These are phyloP conservation scores for Acacia concinna DNA, from an alignment of 331 rosid genomes.

Conservation along the genomic window DNA sequence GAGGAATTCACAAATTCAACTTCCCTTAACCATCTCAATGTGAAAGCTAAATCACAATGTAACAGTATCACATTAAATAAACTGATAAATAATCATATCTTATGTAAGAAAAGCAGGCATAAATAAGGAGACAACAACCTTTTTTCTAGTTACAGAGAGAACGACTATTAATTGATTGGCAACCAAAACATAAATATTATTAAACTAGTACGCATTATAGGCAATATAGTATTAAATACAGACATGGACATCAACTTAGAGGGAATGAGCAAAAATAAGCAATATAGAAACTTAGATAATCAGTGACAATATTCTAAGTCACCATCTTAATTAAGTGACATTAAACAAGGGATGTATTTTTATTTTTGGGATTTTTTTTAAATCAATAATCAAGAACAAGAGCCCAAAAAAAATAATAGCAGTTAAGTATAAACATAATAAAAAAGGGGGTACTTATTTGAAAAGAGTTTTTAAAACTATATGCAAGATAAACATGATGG, in stretches of 20 bases:
- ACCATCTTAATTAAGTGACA: background rate
- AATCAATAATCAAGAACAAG: background rate
- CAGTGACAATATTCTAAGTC: background rate
- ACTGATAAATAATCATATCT: background rate
- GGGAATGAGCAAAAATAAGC: background rate
- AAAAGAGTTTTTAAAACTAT: conserved; percentile 3
- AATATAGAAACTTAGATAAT: background rate
- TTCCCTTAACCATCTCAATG: background rate
- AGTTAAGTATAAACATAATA: background rate
- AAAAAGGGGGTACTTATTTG: no score
- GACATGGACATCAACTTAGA: background rate
- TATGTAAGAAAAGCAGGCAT: background rate
- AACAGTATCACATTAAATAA: background rate
- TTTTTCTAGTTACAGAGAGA: background rate
- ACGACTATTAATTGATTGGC: background rate
- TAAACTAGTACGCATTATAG: background rate
- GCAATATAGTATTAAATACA: background rate
- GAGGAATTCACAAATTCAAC: background rate
- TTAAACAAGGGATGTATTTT: background rate
- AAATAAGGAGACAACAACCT: background rate
- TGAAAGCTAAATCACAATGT: background rate
- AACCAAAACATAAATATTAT: background rate
- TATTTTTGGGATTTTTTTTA: background rate
- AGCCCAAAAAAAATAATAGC: background rate
- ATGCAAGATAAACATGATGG: background rate